Evolutionary conservation across 345 rosid species (phyloP), one percentile per base, ranked within the genome.

Genomic region (Gossypium mustelinum): DNA sequence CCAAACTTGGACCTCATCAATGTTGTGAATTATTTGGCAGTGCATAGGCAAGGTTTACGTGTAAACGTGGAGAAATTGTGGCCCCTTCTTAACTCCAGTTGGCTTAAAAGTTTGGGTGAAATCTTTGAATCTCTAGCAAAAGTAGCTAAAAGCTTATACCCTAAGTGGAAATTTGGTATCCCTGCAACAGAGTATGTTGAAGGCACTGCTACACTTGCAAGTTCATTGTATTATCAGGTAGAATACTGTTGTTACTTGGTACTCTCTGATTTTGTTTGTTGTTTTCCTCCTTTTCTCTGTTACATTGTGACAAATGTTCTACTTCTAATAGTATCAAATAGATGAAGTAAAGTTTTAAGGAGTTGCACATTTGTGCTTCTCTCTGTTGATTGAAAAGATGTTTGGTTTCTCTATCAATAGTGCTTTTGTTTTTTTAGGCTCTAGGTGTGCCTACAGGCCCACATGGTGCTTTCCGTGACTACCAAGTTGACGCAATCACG

Each of bases 401-500:
- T 41, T 62, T 18, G 17, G 24, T 75, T 58, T 66, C 65, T 20
- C 43, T 64, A 51, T 80, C 39, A 63, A n/a, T 74, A 70, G 18
- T 67, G 45, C 57, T 71, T 27, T 48, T 43, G n/a, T 51, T 51
- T 54, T 62, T 70, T 79, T 79, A 93, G 99, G 99, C 98, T 70
- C 79, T 95, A 70, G 99, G 97, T 74, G 83, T 93, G 74, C 98
- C 99, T 61, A 95, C 97, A 50, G 98, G 97, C 75, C 86, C 96
- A 11, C 99, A 93, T 82, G 99, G 98, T 75, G 97, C 97, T 64
- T 95, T 95, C 82, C 98, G 96, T 41, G 94, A 93, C 76, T 93
- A 88, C 80, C 98, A 93, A 88, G 87, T 95, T 64, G 98, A 93
- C 87, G 97, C 97, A 73, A 81, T 95, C 72, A 95, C 99, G 75